Base-by-base conservation (phyloP, 2,329 filamentous ascomycete genomes). In the Neofusicoccum laricinum region DNA sequence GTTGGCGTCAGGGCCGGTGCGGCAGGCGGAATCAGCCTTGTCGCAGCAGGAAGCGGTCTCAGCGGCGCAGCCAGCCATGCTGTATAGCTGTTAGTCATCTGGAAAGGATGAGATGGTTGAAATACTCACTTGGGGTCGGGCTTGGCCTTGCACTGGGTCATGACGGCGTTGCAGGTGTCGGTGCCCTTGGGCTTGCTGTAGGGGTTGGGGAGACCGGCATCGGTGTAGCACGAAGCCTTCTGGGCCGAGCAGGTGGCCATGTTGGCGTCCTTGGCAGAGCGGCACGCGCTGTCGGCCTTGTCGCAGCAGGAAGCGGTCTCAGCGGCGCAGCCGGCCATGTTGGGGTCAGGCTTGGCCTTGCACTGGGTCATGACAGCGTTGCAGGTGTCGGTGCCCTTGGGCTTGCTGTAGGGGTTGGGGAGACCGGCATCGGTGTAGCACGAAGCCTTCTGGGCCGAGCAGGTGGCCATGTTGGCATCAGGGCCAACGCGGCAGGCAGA, bases 391-490 rank as follows among this genome's bases (percentile, higher is more conserved):
- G 4, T 7, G 19, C 46, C 25, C 61, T 63, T 43, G 17, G 21
- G 25, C 11, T 41, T 43, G 59, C 10, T 21, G 36, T 63, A 63
- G 10, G 61, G 61, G 61, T 36, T 25, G 21, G 61, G 46, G 1
- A 63, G 46, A 36, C 48, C 48, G 30, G 48, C 61, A 8, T 19
- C 8, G 12, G 34, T 36, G 21, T 63, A 53, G 38, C 61, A 63
- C 1, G 6, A 12, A 6, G 36, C 10, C 21, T 53, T 63, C 38
- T 63, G 15, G 19, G 36, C 15, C 11, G 48, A 53, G 48, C 61
- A 63, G 3, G 15, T 21, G n/a, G 36, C 48, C 61, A 63, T 63
- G 61, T 63, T 63, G 21, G 61, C 61, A n/a, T 46, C 21, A 6
- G 61, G 61, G 14, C 15, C 48, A 25, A 43, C 38, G 25, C 61